These are phyloP conservation scores for Millerozyma miso DNA, from an alignment of 805 yeast genomes.

Conservation along the genomic window DNA sequence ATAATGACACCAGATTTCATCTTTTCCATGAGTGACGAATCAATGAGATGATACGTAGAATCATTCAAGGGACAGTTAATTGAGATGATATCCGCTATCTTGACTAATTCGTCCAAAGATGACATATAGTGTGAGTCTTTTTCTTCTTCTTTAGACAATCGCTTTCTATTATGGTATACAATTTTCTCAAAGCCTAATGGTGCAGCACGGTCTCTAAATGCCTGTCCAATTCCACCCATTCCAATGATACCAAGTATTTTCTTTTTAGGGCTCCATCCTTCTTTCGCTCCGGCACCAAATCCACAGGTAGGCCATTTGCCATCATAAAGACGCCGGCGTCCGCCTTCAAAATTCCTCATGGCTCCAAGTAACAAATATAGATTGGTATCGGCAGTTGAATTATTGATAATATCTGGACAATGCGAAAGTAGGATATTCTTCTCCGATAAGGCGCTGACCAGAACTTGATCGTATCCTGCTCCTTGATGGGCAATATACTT, in stretches of 20 bases:
- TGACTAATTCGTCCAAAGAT: constrained; percentile 57
- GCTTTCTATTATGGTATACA: constrained; percentile 61
- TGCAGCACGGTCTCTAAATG: constrained; percentile 56
- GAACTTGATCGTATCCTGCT: constrained; percentile 57
- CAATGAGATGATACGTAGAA: constrained; percentile 59
- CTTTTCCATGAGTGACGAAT: constrained; percentile 51
- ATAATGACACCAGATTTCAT: constrained; percentile 75
- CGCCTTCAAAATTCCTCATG: constrained; percentile 40
- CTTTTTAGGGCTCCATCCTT: constrained; percentile 71
- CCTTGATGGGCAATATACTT: constrained; percentile 47
- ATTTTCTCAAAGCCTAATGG: constrained; percentile 68
- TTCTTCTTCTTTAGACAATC: constrained; percentile 53
- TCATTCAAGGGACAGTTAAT: constrained; percentile 68
- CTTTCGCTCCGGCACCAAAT: constrained; percentile 42
- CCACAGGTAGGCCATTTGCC: constrained; percentile 53
- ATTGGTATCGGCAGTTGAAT: constrained; percentile 56
- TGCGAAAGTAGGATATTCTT: constrained; percentile 46
- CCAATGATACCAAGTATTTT: constrained; percentile 72
- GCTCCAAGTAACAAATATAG: constrained; percentile 49
- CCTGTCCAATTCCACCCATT: constrained; percentile 79
- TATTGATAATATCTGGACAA: constrained; percentile 50
- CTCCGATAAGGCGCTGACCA: constrained; percentile 36
- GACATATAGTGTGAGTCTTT: constrained; percentile 58
- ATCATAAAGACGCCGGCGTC: constrained; percentile 41
- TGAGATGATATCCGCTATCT: constrained; percentile 59